These are phyloP conservation scores for Kwoniella dejecticola DNA, from an alignment of 768 basidiomycete genomes.

Conservation along the genomic window DNA sequence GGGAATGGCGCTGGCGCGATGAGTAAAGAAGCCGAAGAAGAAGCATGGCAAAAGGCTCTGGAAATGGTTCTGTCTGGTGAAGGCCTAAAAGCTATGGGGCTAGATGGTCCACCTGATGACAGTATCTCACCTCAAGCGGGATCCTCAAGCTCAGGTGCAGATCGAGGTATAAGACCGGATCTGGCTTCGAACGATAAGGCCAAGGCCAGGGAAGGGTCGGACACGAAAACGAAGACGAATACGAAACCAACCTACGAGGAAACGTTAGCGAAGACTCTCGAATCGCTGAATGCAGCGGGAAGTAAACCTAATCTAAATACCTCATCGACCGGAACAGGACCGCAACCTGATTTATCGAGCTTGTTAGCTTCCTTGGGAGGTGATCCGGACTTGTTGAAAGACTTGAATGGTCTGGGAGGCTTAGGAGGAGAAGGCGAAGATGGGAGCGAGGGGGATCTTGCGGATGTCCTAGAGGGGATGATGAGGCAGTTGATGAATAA, in stretches of 20 bases:
- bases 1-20: too few species aligned
- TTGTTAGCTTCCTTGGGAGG: constrained; percentile 34
- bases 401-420: constrained; percentile 14
- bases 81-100: constrained; percentile 43
- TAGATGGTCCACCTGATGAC: constrained; percentile 18
- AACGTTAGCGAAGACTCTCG: constrained; percentile 37
- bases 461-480: constrained; percentile 56
- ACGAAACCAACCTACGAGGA: constrained; percentile 35
- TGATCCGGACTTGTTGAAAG: constrained; percentile 34
- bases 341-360: constrained; percentile 32
- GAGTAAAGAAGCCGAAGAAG: constrained; percentile 43
- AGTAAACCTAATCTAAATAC: constrained; percentile 1
- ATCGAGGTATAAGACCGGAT: too few species aligned
- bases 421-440: constrained; percentile 24
- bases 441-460: constrained; percentile 42
- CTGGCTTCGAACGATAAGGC: too few species aligned
- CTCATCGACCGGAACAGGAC: too few species aligned
- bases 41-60: constrained; percentile 46
- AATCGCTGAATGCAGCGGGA: constrained; percentile 31
- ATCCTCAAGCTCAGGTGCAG: background rate
- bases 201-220: too few species aligned
- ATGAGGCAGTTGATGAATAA: constrained; percentile 56
- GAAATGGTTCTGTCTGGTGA: constrained; percentile 49
- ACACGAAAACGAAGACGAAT: background rate
- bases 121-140: background rate